A percentile compares a stretch with the other conserved stretches of the same genome.
Conservation (phyloP, 139 green algal species). For the Pseudopediastrum boryanum region DNA sequence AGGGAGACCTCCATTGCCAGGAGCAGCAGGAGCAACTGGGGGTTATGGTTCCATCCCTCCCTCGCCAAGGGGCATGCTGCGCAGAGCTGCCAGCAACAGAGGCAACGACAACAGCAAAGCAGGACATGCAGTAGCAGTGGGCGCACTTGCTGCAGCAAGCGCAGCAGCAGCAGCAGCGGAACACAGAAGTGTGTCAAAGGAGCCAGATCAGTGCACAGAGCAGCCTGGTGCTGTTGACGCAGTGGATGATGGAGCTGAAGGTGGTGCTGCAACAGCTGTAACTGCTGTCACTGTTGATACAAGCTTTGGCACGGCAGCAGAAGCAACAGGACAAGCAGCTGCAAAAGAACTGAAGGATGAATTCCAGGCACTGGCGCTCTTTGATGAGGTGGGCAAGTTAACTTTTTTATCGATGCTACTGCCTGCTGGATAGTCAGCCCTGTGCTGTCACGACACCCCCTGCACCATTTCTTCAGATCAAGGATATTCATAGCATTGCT, state of each 20-base stretch:
- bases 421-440: not conserved
- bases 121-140: constrained; percentile 8
- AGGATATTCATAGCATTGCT: not conserved
- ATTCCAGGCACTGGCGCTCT: constrained; percentile 23
- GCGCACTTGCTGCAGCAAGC: not conserved
- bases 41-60: not conserved
- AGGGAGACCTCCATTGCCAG: not conserved
- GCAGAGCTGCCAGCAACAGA: not conserved
- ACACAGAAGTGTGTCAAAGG: not conserved
- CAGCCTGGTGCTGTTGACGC: no score
- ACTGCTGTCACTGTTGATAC: not conserved
- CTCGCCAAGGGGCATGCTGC: no score
- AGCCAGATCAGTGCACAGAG: not conserved
- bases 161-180: not conserved
- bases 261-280: not conserved
- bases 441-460: not conserved
- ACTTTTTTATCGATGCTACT: not conserved
- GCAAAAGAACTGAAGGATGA: constrained; percentile 25
- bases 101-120: not conserved
- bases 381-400: constrained; percentile 14
- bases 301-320: not conserved
- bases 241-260: constrained; percentile 3
- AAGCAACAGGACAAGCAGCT: not conserved
- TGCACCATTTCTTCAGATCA: not conserved
- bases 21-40: not conserved